phyloP scores from a whole-genome alignment of 306 rosid species.

The Calophaca sinica region DNA sequence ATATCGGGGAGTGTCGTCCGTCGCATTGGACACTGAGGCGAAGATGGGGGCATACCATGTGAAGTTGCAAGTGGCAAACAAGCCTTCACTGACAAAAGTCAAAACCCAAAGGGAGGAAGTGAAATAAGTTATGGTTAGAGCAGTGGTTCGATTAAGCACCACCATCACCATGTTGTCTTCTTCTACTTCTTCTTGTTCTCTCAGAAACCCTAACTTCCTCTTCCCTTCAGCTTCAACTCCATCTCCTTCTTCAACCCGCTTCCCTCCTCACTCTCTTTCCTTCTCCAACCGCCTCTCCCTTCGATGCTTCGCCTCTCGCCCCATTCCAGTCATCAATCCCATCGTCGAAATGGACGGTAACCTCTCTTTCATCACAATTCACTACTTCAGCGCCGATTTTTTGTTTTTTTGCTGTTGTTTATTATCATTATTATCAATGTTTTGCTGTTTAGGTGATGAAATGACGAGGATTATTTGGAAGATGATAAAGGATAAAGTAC shows the following conservation, averaged over 20 bases:
- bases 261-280: constrained; percentile 48
- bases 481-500: constrained; percentile 85
- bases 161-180: constrained; percentile 53
- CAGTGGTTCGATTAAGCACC: constrained; percentile 52
- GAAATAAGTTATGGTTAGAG: constrained; percentile 52
- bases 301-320: constrained; percentile 72
- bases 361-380: background rate
- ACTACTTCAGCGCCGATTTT: background rate
- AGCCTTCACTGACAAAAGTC: background rate
- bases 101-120: background rate
- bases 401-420: background rate
- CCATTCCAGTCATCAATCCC: constrained; percentile 78
- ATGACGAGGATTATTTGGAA: constrained; percentile 94
- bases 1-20: too few species aligned
- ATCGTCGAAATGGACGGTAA: constrained; percentile 97
- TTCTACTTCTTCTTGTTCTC: constrained; percentile 47
- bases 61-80: too few species aligned
- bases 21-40: too few species aligned
- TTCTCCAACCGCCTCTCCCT: constrained; percentile 59
- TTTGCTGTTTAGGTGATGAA: constrained; percentile 74
- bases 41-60: too few species aligned
- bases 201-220: constrained; percentile 58
- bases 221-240: constrained; percentile 36
- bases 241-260: constrained; percentile 38
- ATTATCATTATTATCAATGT: background rate